Evolutionary conservation across 2,329 filamentous ascomycete species (phyloP).

Genomic region (Helotiales sp.): DNA sequence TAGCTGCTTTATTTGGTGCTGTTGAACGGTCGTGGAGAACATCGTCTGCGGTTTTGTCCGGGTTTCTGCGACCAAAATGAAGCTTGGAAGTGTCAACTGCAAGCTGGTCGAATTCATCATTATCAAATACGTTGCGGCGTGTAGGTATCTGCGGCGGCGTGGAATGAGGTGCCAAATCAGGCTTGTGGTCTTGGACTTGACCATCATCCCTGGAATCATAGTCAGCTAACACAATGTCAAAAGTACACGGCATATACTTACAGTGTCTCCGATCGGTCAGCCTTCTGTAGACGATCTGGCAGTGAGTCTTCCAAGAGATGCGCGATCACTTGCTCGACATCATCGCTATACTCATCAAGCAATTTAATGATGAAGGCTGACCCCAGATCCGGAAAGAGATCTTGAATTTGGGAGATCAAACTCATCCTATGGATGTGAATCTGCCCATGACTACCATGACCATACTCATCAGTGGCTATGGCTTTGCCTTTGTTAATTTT

Average conservation of each 20-base stretch:
- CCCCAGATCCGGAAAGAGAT: slow-evolving; percentile 86
- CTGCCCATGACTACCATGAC: slow-evolving; percentile 35
- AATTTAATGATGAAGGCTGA: slow-evolving; percentile 78
- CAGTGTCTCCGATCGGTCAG: slow-evolving; percentile 62
- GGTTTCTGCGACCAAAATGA: slow-evolving; percentile 74
- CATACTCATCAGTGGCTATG: slow-evolving; percentile 37
- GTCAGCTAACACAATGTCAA: background rate
- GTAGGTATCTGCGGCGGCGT: slow-evolving; percentile 57
- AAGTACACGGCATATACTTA: slow-evolving; percentile 16
- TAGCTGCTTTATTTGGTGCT: slow-evolving; percentile 78
- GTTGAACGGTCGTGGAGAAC: slow-evolving; percentile 64
- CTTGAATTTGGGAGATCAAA: slow-evolving; percentile 85
- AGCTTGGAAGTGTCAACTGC: slow-evolving; percentile 65
- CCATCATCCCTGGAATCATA: slow-evolving; percentile 22
- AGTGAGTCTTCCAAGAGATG: slow-evolving; percentile 79
- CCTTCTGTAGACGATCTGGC: slow-evolving; percentile 62
- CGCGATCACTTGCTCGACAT: slow-evolving; percentile 77
- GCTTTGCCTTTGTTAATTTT: slow-evolving; percentile 69
- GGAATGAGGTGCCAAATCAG: slow-evolving; percentile 56
- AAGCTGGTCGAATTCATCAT: slow-evolving; percentile 76
- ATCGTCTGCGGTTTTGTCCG: slow-evolving; percentile 67
- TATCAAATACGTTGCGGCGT: slow-evolving; percentile 75
- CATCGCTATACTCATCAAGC: slow-evolving; percentile 75
- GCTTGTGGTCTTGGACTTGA: slow-evolving; percentile 31
- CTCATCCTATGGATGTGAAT: slow-evolving; percentile 77